Evolutionary conservation across 2,329 filamentous ascomycete genomes (phyloP), one percentile per base, ranked within the genome.

Genomic region (Neofusicoccum ribis): DNA sequence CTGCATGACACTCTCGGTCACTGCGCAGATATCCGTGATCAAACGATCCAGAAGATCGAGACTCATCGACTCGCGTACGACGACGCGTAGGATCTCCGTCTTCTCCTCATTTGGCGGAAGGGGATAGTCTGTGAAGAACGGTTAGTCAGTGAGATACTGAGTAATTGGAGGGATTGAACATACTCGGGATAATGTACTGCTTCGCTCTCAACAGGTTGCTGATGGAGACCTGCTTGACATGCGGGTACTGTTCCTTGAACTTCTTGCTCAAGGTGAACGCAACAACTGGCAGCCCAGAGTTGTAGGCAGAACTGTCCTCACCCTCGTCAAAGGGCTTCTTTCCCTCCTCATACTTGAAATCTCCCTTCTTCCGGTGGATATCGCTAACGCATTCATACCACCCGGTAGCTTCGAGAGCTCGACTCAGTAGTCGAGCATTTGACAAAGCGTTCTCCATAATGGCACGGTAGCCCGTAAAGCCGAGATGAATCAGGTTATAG

Each of bases 401-500:
- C 2, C 85, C 85, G 0, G 87, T 90, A 1, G 83, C 82, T 72
- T 91, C 89, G 9, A 91, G 80, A 8, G 83, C 83, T 67, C 88
- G 85, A 54, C 85, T 88, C 14, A 91, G 78, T 1, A 90, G 73
- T 1, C 88, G 82, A 1, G 89, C 88, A 70, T 91, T 91, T 36
- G 83, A 74, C 43, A 91, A 78, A 56, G 85, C 86, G 71, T 89
- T 90, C 72, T 90, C 88, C 85, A 88, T 90, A 66, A 89, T 83
- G 41, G 80, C 78, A 11, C 82, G 83, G 76, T 89, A 92, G 9
- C 89, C 89, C 2, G 80, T 79, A 74, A 87, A 88, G 2, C 89
- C 89, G 0, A 91, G 83, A 68, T 90, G 88, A 66, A 91, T 87
- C 12, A 91, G 79, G 70, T 91, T 91, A 77, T 87, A 91, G 76